Base-by-base conservation (phyloP, 192 early-diverging fungal genomes). In the Funneliformis mosseae region DNA sequence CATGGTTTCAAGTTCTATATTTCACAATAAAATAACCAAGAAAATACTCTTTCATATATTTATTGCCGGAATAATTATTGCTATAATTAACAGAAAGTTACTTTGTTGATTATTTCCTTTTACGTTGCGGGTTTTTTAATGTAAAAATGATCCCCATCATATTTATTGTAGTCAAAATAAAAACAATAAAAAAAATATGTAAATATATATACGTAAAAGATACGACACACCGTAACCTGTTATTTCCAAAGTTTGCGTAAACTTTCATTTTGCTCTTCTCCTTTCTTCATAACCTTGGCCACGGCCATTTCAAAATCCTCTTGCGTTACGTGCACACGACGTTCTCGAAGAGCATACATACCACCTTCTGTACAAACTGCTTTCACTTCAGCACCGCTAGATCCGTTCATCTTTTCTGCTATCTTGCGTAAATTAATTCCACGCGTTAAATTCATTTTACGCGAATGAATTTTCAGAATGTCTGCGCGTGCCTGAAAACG, bases 241-340 rank as follows among this genome's bases (percentile, higher is more conserved):
- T 91, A 99, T 91, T 99, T 99, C 95, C 97, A 99, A 77, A 99
- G 90, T 88, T 99, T 99, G 87, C 95, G 94, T 79, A 99, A 92
- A 87, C 92, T 94, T 85, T 95, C 97, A 91, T 97, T 97, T 85
- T 94, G 92, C 83, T 98, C 96, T 83, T 94, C 94, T 83, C 97
- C 97, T 88, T 98, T 97, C 94, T 98, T 98, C 93, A 98, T 94
- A 67, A 99, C 94, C 95, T 99, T 99, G 74, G 96, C 93, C 25
- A 99, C 97, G 14, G 98, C 96, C 95, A 99, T 95, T 85, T 99
- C 98, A 91, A 99, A 99, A 88, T 99, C 98, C 86, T 99, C 97
- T 84, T 99, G 98, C 11, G 97, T 99, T 12, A 99, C 98, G 83
- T 99, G 98, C 68, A 99, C 97, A 79, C 98, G 91, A 59, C 98